Conservation (phyloP, 306 rosid species). For the Hippophae gyantsensis region DNA sequence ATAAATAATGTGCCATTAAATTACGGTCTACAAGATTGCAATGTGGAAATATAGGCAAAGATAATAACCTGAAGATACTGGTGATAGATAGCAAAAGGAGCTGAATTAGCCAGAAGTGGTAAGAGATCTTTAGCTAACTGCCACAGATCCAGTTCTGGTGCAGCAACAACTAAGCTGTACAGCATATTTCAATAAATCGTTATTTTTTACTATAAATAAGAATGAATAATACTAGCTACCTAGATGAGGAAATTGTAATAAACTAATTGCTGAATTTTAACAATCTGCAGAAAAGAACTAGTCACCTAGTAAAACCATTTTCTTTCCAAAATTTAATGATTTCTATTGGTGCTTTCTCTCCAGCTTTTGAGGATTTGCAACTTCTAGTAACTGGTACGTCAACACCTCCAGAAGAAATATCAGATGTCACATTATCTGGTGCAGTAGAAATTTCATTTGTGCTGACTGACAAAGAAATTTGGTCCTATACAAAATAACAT, state of each 20-base stretch:
- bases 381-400: conserved; percentile 26
- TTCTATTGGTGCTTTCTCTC: conserved; percentile 62
- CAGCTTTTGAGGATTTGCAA: conserved; percentile 57
- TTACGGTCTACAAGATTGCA: neutral
- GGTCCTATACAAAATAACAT: conserved; percentile 37
- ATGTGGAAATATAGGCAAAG: neutral
- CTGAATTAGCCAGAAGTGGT: conserved; percentile 77
- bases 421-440: conserved; percentile 30
- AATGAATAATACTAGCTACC: too few relatives aligned
- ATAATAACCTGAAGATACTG: conserved; percentile 78
- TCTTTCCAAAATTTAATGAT: conserved; percentile 62
- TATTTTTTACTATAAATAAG: too few relatives aligned
- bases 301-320: conserved; percentile 83
- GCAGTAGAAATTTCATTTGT: conserved; percentile 35
- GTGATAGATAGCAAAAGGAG: conserved; percentile 92
- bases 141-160: conserved; percentile 81
- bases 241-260: neutral
- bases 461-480: conserved; percentile 20
- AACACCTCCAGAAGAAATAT: conserved; percentile 25
- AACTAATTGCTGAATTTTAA: neutral
- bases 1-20: neutral
- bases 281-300: neutral
- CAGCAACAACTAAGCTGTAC: conserved; percentile 65
- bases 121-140: conserved; percentile 45
- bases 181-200: neutral